phyloP scores from a whole-genome alignment of 805 yeast species.

The Candida khao-thaluensis region DNA sequence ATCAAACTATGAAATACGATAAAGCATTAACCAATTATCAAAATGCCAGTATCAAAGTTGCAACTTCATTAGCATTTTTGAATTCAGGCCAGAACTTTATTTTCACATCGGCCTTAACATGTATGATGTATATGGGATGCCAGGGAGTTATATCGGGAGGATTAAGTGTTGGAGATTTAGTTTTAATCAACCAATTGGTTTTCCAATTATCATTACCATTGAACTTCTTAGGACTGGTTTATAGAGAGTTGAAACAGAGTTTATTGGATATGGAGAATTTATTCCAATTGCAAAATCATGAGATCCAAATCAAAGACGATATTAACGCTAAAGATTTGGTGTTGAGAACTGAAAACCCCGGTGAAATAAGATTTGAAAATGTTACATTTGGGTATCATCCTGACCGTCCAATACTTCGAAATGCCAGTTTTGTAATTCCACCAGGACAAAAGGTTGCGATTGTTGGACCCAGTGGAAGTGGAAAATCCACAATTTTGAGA shows the following conservation, averaged over 20 bases:
- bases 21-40: constrained; percentile 71
- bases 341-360: constrained; percentile 47
- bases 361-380: constrained; percentile 84
- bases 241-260: constrained; percentile 90
- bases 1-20: constrained; percentile 79
- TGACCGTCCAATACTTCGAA: constrained; percentile 77
- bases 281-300: constrained; percentile 77
- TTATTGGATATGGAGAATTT: constrained; percentile 93
- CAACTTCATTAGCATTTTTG: constrained; percentile 75
- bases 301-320: constrained; percentile 61
- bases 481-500: constrained; percentile 85
- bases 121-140: constrained; percentile 98
- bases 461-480: constrained; percentile 96
- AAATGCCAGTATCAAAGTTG: constrained; percentile 72
- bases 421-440: constrained; percentile 82
- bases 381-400: constrained; percentile 92
- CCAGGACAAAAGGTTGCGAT: constrained; percentile 90
- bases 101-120: constrained; percentile 85
- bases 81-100: constrained; percentile 79
- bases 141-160: constrained; percentile 83
- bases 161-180: constrained; percentile 91
- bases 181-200: constrained; percentile 89
- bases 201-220: constrained; percentile 94
- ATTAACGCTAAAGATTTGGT: constrained; percentile 62
- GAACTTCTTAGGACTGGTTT: constrained; percentile 92